phyloP scores from a whole-genome alignment of 2,329 filamentous ascomycete species.

The Biscogniauxia mediterranea region DNA sequence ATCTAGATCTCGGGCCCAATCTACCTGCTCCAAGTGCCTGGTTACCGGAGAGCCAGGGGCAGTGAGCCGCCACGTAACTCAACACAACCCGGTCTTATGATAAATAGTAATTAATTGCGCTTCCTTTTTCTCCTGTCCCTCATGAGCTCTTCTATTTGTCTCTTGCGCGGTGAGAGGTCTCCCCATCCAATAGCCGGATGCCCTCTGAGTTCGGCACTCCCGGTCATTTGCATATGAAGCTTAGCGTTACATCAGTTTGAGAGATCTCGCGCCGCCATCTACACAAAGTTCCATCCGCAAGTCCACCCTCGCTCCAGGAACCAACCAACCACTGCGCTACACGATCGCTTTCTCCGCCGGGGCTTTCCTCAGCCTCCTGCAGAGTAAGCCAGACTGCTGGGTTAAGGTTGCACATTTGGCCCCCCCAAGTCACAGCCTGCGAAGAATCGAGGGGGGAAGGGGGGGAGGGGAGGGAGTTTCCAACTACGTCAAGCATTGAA shows the following conservation, averaged over 20 bases:
- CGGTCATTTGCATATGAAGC: not conserved
- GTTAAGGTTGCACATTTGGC: not conserved
- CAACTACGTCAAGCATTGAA: not conserved
- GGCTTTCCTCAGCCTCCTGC: not conserved
- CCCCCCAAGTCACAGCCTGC: not conserved
- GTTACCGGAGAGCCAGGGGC: constrained; percentile 11
- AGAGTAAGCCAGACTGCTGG: not conserved
- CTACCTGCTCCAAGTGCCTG: constrained; percentile 15
- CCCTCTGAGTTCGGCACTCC: not conserved
- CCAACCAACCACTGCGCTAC: not conserved
- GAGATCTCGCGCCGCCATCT: not conserved
- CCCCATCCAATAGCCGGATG: not conserved
- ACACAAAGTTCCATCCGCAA: not conserved
- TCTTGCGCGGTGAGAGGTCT: not conserved
- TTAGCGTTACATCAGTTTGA: not conserved
- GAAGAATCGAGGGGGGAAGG: not conserved
- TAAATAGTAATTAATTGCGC: constrained; percentile 14
- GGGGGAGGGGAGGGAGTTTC: no score
- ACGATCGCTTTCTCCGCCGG: not conserved
- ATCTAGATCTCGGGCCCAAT: constrained; percentile 16
- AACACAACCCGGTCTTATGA: constrained; percentile 18
- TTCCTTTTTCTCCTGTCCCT: constrained; percentile 15
- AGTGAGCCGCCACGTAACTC: constrained; percentile 15
- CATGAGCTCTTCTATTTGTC: constrained; percentile 7
- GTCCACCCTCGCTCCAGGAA: not conserved